Percentiles rank a stretch among this genome's conserved stretches.
Evolutionary conservation across 108 stramenopile species (phyloP).

Genomic region (Fragilaria crotonensis): DNA sequence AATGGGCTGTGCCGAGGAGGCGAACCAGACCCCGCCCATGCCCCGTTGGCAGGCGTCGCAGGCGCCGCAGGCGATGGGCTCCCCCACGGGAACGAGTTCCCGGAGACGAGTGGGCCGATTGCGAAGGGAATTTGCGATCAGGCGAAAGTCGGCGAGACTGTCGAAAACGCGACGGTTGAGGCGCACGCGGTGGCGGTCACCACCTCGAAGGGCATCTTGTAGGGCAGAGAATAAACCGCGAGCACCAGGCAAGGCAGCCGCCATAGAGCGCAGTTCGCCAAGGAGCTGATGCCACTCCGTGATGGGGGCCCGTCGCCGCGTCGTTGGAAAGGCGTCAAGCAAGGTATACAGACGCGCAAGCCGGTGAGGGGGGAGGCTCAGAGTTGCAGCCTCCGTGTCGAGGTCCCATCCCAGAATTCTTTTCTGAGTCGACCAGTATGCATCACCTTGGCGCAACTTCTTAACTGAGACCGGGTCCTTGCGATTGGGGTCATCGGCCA

Average conservation of each 20-base stretch:
- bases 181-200: not conserved
- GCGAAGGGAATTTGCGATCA: constrained; percentile 9
- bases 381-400: not conserved
- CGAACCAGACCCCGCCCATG: too few relatives aligned
- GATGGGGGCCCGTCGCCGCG: not conserved
- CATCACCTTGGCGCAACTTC: not conserved
- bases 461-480: not conserved
- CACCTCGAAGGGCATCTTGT: constrained; percentile 12
- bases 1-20: too few relatives aligned
- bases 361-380: constrained; percentile 6
- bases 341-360: not conserved
- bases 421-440: constrained; percentile 15
- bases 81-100: constrained; percentile 28
- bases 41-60: constrained; percentile 22
- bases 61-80: constrained; percentile 23
- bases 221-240: too few relatives aligned
- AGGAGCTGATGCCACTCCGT: constrained; percentile 2
- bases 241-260: constrained; percentile 9
- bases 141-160: constrained; percentile 23
- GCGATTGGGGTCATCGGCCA: not conserved
- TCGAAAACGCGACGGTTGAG: constrained; percentile 17
- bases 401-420: not conserved
- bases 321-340: not conserved
- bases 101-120: constrained; percentile 25
- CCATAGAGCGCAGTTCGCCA: constrained; percentile 13